Evolutionary conservation across 2,329 filamentous ascomycete species (phyloP).

Genomic region (Cucurbitaria berberidis): DNA sequence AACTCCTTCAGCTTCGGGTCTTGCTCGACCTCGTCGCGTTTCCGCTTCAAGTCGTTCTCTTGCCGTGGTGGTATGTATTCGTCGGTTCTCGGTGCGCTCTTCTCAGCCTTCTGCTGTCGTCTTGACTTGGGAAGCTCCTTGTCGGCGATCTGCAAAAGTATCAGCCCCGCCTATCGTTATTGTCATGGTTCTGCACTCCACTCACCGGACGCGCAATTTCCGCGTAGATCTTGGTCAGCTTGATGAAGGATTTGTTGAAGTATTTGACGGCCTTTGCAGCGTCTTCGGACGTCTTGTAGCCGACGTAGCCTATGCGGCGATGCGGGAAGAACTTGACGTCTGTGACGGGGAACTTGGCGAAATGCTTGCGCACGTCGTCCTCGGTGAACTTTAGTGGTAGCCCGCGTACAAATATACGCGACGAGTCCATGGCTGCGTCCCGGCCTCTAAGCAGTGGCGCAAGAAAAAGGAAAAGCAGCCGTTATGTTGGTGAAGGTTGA

Average conservation of each 20-base stretch:
- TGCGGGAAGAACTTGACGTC: conserved; percentile 91
- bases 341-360: conserved; percentile 79
- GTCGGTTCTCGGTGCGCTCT: conserved; percentile 23
- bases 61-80: conserved; percentile 36
- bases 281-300: conserved; percentile 82
- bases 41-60: conserved; percentile 67
- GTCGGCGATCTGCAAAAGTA: conserved; percentile 36
- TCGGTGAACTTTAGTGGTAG: conserved; percentile 86
- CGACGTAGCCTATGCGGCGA: conserved; percentile 92
- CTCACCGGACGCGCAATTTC: conserved; percentile 84
- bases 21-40: conserved; percentile 62
- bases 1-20: conserved; percentile 88
- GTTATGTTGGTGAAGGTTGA: neutral
- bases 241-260: conserved; percentile 94
- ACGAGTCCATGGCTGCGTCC: conserved; percentile 67
- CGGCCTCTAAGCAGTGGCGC: conserved; percentile 13
- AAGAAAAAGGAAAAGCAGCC: neutral
- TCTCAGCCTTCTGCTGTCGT: conserved; percentile 39
- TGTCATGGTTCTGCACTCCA: conserved; percentile 36
- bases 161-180: conserved; percentile 33
- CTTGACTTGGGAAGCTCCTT: conserved; percentile 44
- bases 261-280: conserved; percentile 87
- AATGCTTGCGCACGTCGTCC: conserved; percentile 87
- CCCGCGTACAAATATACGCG: conserved; percentile 73
- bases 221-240: conserved; percentile 91